These are phyloP conservation scores for Ceratocystis variospora DNA, from an alignment of 2,329 filamentous ascomycete species.

Conservation along the genomic window DNA sequence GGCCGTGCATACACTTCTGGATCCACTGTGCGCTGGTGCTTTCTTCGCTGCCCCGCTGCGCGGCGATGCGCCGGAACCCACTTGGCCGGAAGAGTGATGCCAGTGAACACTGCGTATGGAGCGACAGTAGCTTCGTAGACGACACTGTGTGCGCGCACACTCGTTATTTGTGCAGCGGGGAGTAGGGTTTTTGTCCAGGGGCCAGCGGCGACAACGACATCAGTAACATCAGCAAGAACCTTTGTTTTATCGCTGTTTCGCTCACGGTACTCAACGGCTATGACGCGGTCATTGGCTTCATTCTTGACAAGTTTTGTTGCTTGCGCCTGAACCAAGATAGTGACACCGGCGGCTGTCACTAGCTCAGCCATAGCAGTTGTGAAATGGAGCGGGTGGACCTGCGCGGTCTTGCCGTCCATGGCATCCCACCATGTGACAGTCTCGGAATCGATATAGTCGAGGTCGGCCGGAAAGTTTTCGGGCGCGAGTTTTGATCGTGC, in stretches of 20 bases:
- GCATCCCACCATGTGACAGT: conserved; percentile 57
- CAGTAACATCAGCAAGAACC: conserved; percentile 35
- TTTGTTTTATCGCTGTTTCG: conserved; percentile 29
- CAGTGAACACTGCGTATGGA: conserved; percentile 72
- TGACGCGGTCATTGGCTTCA: conserved; percentile 32
- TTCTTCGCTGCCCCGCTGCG: conserved; percentile 36
- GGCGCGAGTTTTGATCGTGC: conserved; percentile 37
- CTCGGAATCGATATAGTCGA: conserved; percentile 70
- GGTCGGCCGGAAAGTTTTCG: conserved; percentile 55
- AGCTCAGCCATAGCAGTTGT: conserved; percentile 71
- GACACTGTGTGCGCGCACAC: conserved; percentile 50
- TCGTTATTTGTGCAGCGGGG: conserved; percentile 43
- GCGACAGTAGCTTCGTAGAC: conserved; percentile 51
- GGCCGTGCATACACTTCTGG: conserved; percentile 92
- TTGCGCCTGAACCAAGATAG: conserved; percentile 49
- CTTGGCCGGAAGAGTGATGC: conserved; percentile 57
- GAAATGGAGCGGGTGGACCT: conserved; percentile 87
- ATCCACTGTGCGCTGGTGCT: conserved; percentile 51
- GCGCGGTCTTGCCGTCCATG: conserved; percentile 77
- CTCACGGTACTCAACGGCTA: conserved; percentile 47
- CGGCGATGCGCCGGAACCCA: conserved; percentile 42
- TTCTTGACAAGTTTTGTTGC: conserved; percentile 44
- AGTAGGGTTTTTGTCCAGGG: conserved; percentile 50
- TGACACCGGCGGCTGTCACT: conserved; percentile 54
- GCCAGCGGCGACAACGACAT: conserved; percentile 43